A percentile compares a stretch with the other conserved stretches of the same genome.
phyloP scores from a whole-genome alignment of 192 early-diverging fungal genomes.

The Funneliformis mosseae region DNA sequence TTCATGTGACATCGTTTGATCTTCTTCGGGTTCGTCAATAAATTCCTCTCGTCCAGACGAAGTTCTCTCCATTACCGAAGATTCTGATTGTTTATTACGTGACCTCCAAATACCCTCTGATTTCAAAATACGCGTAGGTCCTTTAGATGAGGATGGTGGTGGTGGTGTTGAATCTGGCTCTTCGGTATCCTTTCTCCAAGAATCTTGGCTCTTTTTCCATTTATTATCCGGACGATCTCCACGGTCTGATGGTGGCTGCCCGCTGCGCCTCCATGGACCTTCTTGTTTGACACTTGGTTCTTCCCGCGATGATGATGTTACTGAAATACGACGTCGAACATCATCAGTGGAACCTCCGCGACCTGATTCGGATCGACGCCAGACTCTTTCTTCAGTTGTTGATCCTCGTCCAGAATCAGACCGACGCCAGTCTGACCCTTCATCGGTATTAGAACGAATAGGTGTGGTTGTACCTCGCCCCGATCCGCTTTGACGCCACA shows the following conservation, averaged over 20 bases:
- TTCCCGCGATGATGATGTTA: not conserved
- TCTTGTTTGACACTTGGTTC: not conserved
- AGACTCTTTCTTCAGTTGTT: not conserved
- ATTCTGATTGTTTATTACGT: constrained; percentile 5
- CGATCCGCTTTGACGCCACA: not conserved
- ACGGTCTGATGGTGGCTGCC: not conserved
- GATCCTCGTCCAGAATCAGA: not conserved
- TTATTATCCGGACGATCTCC: not conserved
- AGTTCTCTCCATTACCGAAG: not conserved
- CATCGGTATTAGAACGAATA: not conserved
- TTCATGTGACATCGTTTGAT: not conserved
- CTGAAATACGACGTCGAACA: not conserved
- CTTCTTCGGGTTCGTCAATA: not conserved
- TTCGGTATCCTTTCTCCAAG: constrained; percentile 6
- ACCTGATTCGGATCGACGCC: constrained; percentile 1
- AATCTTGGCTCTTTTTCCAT: not conserved
- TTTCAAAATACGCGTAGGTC: constrained; percentile 13
- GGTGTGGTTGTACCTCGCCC: not conserved
- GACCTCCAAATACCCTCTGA: not conserved
- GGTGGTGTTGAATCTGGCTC: not conserved
- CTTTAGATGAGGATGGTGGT: not conserved
- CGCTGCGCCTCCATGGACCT: not conserved
- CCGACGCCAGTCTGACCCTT: constrained; percentile 7
- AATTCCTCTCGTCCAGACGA: not conserved
- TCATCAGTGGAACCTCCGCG: not conserved